Percentiles rank a stretch among this genome's conserved stretches.
phyloP scores from a whole-genome alignment of 2,329 filamentous ascomycete genomes.

The Myotisia sp. region DNA sequence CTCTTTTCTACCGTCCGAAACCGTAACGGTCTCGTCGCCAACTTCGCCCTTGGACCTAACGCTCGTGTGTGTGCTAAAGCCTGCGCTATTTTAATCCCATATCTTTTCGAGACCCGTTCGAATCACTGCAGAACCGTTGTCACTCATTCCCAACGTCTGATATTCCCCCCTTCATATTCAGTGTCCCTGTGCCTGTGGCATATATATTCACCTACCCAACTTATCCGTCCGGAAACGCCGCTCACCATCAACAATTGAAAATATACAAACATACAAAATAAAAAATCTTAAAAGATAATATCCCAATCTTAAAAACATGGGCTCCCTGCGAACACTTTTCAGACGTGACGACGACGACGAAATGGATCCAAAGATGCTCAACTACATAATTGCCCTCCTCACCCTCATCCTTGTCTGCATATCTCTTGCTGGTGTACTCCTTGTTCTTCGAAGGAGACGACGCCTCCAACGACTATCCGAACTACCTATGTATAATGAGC shows the following conservation, averaged over 20 bases:
- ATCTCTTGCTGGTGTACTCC: conserved; percentile 50
- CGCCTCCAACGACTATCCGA: conserved; percentile 38
- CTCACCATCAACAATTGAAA: background rate
- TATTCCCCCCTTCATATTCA: background rate
- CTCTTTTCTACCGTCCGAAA: conserved; percentile 11
- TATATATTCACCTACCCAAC: conserved; percentile 1
- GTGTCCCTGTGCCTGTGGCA: too few species aligned
- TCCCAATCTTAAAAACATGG: conserved; percentile 20
- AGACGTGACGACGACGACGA: conserved; percentile 37
- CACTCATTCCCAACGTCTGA: background rate
- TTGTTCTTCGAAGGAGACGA: conserved; percentile 58
- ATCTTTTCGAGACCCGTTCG: too few species aligned
- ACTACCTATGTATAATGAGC: conserved; percentile 56
- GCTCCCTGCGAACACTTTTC: conserved; percentile 33
- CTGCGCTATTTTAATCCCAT: background rate
- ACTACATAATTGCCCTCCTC: conserved; percentile 66
- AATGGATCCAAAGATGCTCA: conserved; percentile 50
- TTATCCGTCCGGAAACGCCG: conserved; percentile 1
- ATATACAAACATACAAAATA: background rate
- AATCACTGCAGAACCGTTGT: too few species aligned
- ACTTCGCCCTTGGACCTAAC: conserved; percentile 7
- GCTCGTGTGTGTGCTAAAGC: background rate
- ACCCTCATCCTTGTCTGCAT: conserved; percentile 62
- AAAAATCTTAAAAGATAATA: background rate
- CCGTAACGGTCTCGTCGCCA: conserved; percentile 11